These are phyloP conservation scores for Pneumocystis oryctolagi DNA, from an alignment of 1,139 yeast species.

Conservation along the genomic window DNA sequence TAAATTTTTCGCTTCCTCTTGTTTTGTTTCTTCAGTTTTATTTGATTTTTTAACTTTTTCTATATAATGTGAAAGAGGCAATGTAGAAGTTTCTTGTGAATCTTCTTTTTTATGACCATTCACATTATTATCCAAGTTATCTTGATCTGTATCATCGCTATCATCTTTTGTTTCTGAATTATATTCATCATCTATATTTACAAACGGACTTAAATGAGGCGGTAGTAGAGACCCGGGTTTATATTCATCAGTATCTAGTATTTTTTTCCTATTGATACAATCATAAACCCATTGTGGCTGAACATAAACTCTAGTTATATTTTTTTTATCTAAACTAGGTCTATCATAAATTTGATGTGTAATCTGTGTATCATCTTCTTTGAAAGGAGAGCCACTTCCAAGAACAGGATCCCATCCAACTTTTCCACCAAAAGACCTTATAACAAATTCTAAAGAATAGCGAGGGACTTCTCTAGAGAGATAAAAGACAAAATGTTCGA, in stretches of 20 bases:
- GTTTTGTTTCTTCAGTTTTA: slow-evolving; percentile 4
- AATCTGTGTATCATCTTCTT: slow-evolving; percentile 30
- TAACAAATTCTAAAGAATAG: slow-evolving; percentile 76
- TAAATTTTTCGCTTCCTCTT: slow-evolving; percentile 64
- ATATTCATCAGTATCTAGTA: slow-evolving; percentile 63
- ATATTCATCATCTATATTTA: slow-evolving; percentile 67
- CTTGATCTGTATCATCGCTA: slow-evolving; percentile 39
- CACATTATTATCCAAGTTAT: slow-evolving; percentile 41
- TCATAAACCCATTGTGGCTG: slow-evolving; percentile 99
- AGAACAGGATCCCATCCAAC: slow-evolving; percentile 75
- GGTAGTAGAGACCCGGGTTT: slow-evolving; percentile 93
- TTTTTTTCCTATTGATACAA: slow-evolving; percentile 60
- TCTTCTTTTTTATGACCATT: slow-evolving; percentile 79
- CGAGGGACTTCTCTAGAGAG: slow-evolving; percentile 93
- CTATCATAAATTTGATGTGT: slow-evolving; percentile 94
- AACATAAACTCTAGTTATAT: slow-evolving; percentile 80
- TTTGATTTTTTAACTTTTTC: slow-evolving; percentile 22
- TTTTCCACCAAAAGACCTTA: slow-evolving; percentile 76
- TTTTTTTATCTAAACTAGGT: slow-evolving; percentile 61
- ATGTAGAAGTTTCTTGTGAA: slow-evolving; percentile 47
- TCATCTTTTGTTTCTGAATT: slow-evolving; percentile 52
- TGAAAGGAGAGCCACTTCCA: slow-evolving; percentile 36
- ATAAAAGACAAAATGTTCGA: slow-evolving; percentile 62
- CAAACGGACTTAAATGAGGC: slow-evolving; percentile 96
- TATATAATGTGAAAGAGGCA: slow-evolving; percentile 28